A percentile compares a stretch with the other conserved stretches of the same genome.
Conservation (phyloP, 805 yeast genomes). For the Candida ponderosae region DNA sequence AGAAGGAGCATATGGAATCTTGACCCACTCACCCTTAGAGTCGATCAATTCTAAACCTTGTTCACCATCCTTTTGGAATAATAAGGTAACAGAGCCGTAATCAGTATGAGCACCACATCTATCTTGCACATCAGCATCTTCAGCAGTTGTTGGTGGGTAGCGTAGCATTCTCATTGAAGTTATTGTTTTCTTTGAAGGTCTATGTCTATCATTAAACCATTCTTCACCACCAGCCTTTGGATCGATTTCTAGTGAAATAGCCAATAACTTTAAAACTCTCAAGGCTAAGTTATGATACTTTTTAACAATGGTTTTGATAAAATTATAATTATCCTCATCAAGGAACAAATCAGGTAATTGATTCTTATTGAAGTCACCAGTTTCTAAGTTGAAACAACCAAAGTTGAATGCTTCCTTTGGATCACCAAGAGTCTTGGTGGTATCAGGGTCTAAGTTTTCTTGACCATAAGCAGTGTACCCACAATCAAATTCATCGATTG, state of each 20-base stretch:
- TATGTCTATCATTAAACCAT: slow-evolving; percentile 61
- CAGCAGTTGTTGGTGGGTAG: slow-evolving; percentile 43
- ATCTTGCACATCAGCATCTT: slow-evolving; percentile 43
- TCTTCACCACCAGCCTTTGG: slow-evolving; percentile 40
- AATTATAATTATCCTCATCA: slow-evolving; percentile 30
- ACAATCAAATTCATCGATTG: slow-evolving; percentile 48
- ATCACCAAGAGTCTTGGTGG: slow-evolving; percentile 33
- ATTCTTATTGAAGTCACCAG: slow-evolving; percentile 35
- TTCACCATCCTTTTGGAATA: slow-evolving; percentile 63
- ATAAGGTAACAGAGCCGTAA: slow-evolving; percentile 66
- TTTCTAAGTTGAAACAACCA: slow-evolving; percentile 40
- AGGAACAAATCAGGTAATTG: slow-evolving; percentile 46
- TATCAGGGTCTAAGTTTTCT: slow-evolving; percentile 33
- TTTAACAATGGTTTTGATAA: slow-evolving; percentile 29
- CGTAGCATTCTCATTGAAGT: slow-evolving; percentile 63
- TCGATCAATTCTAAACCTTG: slow-evolving; percentile 64
- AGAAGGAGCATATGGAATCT: slow-evolving; percentile 54
- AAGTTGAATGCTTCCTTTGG: slow-evolving; percentile 69
- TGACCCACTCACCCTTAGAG: slow-evolving; percentile 53
- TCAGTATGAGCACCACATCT: slow-evolving; percentile 88
- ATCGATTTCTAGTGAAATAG: slow-evolving; percentile 56
- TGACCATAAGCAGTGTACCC: slow-evolving; percentile 52
- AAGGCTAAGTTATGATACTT: slow-evolving; percentile 45
- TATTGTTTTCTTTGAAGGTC: slow-evolving; percentile 44
- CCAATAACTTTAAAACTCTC: slow-evolving; percentile 45